Evolutionary conservation across 306 rosid species (phyloP).

Genomic region (Vicia villosa): DNA sequence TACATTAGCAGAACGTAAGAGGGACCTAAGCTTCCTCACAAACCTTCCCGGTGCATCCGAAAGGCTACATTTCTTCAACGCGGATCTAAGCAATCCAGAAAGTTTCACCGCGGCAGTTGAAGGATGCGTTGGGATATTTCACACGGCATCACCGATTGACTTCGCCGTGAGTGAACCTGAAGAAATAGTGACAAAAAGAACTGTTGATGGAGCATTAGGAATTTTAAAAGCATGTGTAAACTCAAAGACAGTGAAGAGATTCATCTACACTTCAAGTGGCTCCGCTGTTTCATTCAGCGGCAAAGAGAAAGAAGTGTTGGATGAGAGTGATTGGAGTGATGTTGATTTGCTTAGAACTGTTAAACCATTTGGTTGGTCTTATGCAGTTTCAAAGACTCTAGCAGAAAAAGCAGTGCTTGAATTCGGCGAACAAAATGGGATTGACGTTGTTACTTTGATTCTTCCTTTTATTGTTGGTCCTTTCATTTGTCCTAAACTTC

Average conservation of each 20-base stretch:
- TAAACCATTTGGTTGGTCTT: conserved; percentile 37
- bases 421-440: conserved; percentile 47
- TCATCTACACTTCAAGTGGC: conserved; percentile 65
- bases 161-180: conserved; percentile 45
- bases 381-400: conserved; percentile 55
- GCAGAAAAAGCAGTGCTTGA: conserved; percentile 51
- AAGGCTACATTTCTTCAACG: conserved; percentile 55
- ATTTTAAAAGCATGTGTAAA: conserved; percentile 49
- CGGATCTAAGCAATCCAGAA: conserved; percentile 58
- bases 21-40: conserved; percentile 51
- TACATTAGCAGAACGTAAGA: conserved; percentile 33
- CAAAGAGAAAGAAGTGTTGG: conserved; percentile 20
- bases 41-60: conserved; percentile 53
- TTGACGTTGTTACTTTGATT: conserved; percentile 57
- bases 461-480: conserved; percentile 58
- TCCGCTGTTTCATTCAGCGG: conserved; percentile 35
- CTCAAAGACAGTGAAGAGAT: conserved; percentile 55
- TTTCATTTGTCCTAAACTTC: conserved; percentile 57
- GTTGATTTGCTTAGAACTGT: conserved; percentile 34
- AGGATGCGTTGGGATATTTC: conserved; percentile 63
- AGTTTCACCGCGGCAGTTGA: conserved; percentile 53
- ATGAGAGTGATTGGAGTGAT: conserved; percentile 67
- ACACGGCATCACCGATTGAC: conserved; percentile 51
- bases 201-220: conserved; percentile 54
- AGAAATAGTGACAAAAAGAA: conserved; percentile 46